Conservation (phyloP, 2,329 filamentous ascomycete species). For the Plenodomus tracheiphilus region DNA sequence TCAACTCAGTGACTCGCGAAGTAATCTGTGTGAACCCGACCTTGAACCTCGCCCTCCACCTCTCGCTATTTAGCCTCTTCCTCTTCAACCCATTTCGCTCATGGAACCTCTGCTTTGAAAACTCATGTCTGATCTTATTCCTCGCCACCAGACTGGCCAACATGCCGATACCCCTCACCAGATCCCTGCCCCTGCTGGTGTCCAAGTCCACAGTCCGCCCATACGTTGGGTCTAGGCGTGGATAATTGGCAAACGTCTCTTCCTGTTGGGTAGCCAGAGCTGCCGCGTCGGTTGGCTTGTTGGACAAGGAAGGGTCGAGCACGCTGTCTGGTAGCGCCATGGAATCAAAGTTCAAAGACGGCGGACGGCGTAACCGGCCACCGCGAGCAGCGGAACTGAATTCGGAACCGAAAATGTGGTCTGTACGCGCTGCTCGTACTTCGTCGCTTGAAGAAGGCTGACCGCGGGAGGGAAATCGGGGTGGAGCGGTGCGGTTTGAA, state of each 20-base stretch:
- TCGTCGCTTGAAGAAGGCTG: conserved; percentile 5
- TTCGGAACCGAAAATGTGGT: conserved; percentile 22
- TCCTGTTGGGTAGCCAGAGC: conserved; percentile 20
- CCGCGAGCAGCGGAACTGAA: conserved; percentile 12
- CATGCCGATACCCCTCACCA: conserved; percentile 52
- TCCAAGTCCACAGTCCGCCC: conserved; percentile 48
- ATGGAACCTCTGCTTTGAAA: conserved; percentile 67
- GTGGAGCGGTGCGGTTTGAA: conserved; percentile 2
- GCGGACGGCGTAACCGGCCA: background rate
- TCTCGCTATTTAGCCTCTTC: conserved; percentile 71
- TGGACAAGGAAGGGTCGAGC: conserved; percentile 16
- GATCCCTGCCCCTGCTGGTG: conserved; percentile 44
- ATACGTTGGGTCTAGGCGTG: conserved; percentile 44
- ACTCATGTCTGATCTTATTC: conserved; percentile 64
- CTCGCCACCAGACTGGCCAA: conserved; percentile 48
- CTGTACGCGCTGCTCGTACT: conserved; percentile 3
- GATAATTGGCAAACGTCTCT: conserved; percentile 29
- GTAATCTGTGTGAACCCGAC: conserved; percentile 68
- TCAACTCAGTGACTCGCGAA: conserved; percentile 68
- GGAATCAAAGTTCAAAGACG: conserved; percentile 17
- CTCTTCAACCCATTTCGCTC: conserved; percentile 75
- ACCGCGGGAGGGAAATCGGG: background rate
- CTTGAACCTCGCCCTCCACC: conserved; percentile 72
- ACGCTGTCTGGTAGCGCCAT: conserved; percentile 22
- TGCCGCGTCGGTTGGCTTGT: conserved; percentile 19